A percentile compares a stretch with the other conserved stretches of the same genome.
Conservation (phyloP, 768 basidiomycete genomes). For the Imleria badia region DNA sequence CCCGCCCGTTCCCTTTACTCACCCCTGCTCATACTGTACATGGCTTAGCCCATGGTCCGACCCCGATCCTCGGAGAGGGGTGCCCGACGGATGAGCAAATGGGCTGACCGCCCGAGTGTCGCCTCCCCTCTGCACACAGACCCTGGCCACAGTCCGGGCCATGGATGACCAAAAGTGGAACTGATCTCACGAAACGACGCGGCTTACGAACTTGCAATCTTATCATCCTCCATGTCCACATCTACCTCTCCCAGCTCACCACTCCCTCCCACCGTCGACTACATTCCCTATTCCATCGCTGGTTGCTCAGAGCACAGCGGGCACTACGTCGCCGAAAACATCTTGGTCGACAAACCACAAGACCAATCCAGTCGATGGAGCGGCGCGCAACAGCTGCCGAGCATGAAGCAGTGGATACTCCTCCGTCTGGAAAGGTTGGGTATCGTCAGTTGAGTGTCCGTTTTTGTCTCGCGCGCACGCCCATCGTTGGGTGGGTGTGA, state of each 20-base stretch:
- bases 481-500: no score
- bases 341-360: slow-evolving; percentile 58
- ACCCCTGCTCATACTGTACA: no score
- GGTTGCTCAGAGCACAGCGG: slow-evolving; percentile 72
- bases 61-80: no score
- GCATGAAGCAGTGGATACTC: slow-evolving; percentile 68
- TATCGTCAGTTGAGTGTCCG: slow-evolving; percentile 60
- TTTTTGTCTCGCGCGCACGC: background rate
- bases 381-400: slow-evolving; percentile 56
- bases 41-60: no score
- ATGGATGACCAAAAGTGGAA: no score
- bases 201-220: no score
- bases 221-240: slow-evolving; percentile 6
- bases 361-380: slow-evolving; percentile 79
- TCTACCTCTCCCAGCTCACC: slow-evolving; percentile 9
- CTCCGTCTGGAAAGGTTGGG: slow-evolving; percentile 58
- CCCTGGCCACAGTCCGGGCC: no score
- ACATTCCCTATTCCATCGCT: slow-evolving; percentile 52
- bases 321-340: slow-evolving; percentile 66
- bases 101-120: no score
- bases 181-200: no score
- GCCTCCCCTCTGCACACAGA: no score
- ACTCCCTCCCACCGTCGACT: slow-evolving; percentile 13
- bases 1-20: no score
- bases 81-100: no score